Conservation (phyloP, 1,284 basidiomycete species). For the Puccinia triticina region DNA sequence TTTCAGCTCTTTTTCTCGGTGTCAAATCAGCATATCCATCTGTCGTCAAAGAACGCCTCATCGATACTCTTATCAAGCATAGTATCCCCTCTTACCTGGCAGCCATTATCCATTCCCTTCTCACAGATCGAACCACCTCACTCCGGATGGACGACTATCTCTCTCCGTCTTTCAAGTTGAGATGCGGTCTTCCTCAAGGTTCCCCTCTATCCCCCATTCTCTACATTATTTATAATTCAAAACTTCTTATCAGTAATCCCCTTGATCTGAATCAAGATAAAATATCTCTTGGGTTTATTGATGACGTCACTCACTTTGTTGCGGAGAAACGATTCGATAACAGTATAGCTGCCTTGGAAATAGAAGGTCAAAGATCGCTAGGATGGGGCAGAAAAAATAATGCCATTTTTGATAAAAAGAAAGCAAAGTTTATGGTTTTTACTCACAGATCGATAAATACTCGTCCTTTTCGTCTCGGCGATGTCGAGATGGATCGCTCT, state of each 20-base stretch:
- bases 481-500: not conserved
- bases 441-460: not conserved
- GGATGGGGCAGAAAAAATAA: not conserved
- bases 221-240: not conserved
- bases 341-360: not conserved
- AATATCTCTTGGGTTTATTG: not conserved
- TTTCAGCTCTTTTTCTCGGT: no score
- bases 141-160: not conserved
- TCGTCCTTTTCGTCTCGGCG: not conserved
- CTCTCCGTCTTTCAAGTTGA: not conserved
- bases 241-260: not conserved
- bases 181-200: not conserved
- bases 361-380: not conserved
- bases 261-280: not conserved
- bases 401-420: constrained; percentile 5
- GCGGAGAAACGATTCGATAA: not conserved
- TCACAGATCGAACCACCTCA: not conserved
- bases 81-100: not conserved
- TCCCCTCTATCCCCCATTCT: not conserved
- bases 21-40: constrained; percentile 10
- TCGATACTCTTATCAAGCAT: not conserved
- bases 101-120: not conserved
- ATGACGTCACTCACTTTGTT: not conserved
- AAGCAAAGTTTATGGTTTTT: no score
- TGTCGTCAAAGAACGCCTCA: not conserved